Conservation (phyloP, 805 yeast genomes). For the Candida pini region DNA sequence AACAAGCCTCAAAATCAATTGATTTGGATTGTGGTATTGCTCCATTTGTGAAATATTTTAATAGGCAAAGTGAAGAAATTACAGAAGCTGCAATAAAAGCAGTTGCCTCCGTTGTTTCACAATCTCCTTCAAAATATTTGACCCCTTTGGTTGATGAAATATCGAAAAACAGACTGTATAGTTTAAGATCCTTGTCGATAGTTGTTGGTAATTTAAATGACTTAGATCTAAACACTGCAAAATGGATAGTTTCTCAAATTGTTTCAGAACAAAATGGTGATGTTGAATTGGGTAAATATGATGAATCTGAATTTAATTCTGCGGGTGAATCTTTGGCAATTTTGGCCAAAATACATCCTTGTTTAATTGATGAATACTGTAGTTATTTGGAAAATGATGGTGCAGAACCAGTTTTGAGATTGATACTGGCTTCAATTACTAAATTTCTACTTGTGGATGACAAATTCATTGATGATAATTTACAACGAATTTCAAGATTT, state of each 20-base stretch:
- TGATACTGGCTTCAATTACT: slow-evolving; percentile 24
- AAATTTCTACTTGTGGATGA: slow-evolving; percentile 21
- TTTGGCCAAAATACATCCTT: slow-evolving; percentile 13
- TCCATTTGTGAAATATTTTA: slow-evolving; percentile 30
- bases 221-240: slow-evolving; percentile 7
- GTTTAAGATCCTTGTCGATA: slow-evolving; percentile 7
- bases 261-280: slow-evolving; percentile 3
- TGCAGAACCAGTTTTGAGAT: slow-evolving; percentile 11
- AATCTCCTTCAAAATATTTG: slow-evolving; percentile 34
- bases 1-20: slow-evolving; percentile 38
- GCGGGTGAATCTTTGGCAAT: slow-evolving; percentile 23
- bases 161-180: slow-evolving; percentile 1
- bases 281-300: slow-evolving; percentile 2
- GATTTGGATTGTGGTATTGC: slow-evolving; percentile 30
- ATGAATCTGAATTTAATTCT: slow-evolving; percentile 14
- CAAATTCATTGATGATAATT: slow-evolving; percentile 7
- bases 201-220: slow-evolving; percentile 7
- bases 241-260: slow-evolving; percentile 7
- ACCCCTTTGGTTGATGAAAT: slow-evolving; percentile 29
- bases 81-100: slow-evolving; percentile 47
- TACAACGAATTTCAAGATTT: slow-evolving; percentile 13
- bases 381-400: slow-evolving; percentile 8
- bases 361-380: slow-evolving; percentile 10
- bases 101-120: slow-evolving; percentile 43
- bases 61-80: slow-evolving; percentile 28